Base-by-base conservation (phyloP, 345 rosid species). In the Syzygium oleosum region DNA sequence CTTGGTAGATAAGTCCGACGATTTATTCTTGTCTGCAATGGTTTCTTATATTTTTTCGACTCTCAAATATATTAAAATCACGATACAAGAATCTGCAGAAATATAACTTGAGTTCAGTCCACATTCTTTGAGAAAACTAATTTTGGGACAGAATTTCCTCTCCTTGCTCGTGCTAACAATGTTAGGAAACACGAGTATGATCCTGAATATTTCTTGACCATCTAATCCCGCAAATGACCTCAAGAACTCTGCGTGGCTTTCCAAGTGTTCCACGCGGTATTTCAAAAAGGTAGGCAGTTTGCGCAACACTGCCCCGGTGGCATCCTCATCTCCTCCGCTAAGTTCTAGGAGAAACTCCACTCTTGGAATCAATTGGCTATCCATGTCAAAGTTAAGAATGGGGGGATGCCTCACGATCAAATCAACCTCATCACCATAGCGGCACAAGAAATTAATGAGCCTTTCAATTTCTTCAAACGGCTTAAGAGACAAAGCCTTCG, bases 101-200 rank as follows among this genome's bases (percentile, higher is more conserved):
- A 95, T 93, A 49, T 94, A 95, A 19, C 89, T 91, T 6, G 97
- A 91, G 90, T 90, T 89, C 90, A 97, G 91, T 25, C 94, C 94
- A 51, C 95, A 95, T 79, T 95, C 94, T 91, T 95, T 94, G 59
- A 97, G 94, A 90, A 95, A 95, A 86, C 90, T 93, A 46, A 94
- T 87, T 91, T 96, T 91, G 12, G 97, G 98, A 10, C 68, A 90
- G 84, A 97, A 90, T 79, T 96, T 95, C 91, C 97, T 93, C 88
- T 96, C 95, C 89, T 86, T 95, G 86, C 97, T 95, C 13, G 92
- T 90, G 84, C 97, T 95, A 41, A 94, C 88, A 88, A 97, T 88
- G 63, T 89, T 93, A 0, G 98, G 99, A 87, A 93, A 95, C 88
- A 96, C 93, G 5, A 90, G 93, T 84, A 95, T 89, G 86, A 94